These are phyloP conservation scores for Oidiodendron maius DNA, from an alignment of 495 filamentous ascomycete genomes.

Conservation along the genomic window DNA sequence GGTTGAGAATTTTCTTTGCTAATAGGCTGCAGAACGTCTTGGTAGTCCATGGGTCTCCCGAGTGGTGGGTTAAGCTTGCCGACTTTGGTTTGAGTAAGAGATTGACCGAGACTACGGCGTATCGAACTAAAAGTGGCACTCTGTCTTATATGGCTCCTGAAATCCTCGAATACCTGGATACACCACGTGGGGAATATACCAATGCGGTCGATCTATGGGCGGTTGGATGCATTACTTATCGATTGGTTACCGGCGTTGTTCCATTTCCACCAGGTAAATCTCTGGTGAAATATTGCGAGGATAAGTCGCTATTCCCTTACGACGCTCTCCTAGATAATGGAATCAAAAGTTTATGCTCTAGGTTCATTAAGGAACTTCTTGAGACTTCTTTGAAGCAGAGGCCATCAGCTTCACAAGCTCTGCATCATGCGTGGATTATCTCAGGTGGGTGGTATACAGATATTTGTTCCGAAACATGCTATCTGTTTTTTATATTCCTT, in stretches of 20 bases:
- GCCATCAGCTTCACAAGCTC: constrained; percentile 5
- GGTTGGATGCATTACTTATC: constrained; percentile 4
- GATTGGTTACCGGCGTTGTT: constrained; percentile 1
- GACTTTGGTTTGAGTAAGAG: constrained; percentile 3
- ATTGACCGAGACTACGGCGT: not conserved
- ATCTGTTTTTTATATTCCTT: no score
- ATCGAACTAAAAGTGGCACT: not conserved
- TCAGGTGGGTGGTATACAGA: constrained; percentile 1
- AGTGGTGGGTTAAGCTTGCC: no score
- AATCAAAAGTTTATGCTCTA: constrained; percentile 5
- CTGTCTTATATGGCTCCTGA: no score
- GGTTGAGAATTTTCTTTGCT: not conserved
- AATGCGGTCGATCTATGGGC: constrained; percentile 2
- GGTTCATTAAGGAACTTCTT: constrained; percentile 7
- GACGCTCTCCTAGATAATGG: constrained; percentile 2
- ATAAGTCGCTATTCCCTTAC: not conserved
- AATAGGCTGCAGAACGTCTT: not conserved
- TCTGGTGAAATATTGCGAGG: not conserved
- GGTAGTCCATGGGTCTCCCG: not conserved
- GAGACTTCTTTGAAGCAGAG: not conserved
- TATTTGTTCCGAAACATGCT: no score
- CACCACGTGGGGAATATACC: not conserved
- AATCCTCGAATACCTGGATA: not conserved
- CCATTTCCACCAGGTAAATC: constrained; percentile 1
- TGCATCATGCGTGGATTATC: constrained; percentile 6